A percentile compares a stretch with the other conserved stretches of the same genome.
Conservation (phyloP, 2,329 filamentous ascomycete species). For the Colletotrichum costaricense region DNA sequence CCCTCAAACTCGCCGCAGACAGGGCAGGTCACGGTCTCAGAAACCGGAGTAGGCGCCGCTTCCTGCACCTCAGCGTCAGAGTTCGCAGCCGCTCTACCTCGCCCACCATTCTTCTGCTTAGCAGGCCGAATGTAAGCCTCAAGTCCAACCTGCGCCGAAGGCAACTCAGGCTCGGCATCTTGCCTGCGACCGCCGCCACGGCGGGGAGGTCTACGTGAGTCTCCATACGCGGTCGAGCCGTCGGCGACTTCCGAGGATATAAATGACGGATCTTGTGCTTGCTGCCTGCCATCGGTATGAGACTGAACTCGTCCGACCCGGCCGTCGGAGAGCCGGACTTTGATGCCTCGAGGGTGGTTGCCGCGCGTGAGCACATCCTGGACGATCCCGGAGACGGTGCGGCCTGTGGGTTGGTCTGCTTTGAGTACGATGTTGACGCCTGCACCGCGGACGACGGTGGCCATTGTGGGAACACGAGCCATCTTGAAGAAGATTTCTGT, state of each 20-base stretch:
- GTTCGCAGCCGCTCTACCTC: not conserved
- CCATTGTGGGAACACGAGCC: constrained; percentile 55
- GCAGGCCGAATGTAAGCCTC: constrained; percentile 59
- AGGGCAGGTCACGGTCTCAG: constrained; percentile 61
- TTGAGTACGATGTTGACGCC: constrained; percentile 80
- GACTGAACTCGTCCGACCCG: constrained; percentile 80
- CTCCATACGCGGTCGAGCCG: not conserved
- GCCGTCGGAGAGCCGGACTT: constrained; percentile 78
- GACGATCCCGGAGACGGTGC: constrained; percentile 75
- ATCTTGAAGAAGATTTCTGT: constrained; percentile 1
- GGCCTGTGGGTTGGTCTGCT: constrained; percentile 79
- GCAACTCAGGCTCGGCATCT: not conserved
- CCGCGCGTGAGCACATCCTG: constrained; percentile 77
- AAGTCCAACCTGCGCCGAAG: constrained; percentile 48
- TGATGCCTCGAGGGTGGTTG: constrained; percentile 83
- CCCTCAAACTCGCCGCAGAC: constrained; percentile 76
- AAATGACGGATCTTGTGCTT: not conserved
- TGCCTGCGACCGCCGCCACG: constrained; percentile 35
- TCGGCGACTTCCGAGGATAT: not conserved
- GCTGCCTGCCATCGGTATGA: constrained; percentile 51
- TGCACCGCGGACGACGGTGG: constrained; percentile 69
- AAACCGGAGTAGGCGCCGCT: not conserved
- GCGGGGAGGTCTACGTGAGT: constrained; percentile 1
- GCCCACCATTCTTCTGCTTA: constrained; percentile 12
- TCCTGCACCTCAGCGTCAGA: not conserved